Conservation (phyloP, 108 stramenopile species). For the Cyclotella sp. region DNA sequence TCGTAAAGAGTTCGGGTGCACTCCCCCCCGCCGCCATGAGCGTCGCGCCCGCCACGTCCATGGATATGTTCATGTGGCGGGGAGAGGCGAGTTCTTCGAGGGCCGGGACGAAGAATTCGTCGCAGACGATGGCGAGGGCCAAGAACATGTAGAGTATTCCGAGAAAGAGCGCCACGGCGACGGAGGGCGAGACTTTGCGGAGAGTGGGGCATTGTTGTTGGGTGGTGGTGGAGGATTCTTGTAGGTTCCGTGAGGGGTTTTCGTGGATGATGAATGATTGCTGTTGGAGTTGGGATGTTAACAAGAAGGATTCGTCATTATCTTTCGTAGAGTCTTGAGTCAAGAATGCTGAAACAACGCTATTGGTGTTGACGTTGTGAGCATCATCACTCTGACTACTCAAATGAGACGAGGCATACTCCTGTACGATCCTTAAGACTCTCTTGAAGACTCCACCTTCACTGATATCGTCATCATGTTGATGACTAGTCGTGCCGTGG, state of each 20-base stretch:
- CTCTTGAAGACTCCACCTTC: too few relatives aligned
- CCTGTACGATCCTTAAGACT: too few relatives aligned
- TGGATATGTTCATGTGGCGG: conserved; percentile 61
- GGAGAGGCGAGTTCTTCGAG: conserved; percentile 76
- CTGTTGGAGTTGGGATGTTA: too few relatives aligned
- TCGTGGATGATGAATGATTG: background rate
- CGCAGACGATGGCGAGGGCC: conserved; percentile 84
- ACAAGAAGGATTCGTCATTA: too few relatives aligned
- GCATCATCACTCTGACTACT: background rate
- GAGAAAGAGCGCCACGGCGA: conserved; percentile 50
- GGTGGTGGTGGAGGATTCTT: background rate
- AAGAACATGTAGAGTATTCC: conserved; percentile 86
- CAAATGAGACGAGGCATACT: too few relatives aligned
- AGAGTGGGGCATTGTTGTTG: background rate
- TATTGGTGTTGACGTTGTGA: background rate
- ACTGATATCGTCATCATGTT: too few relatives aligned
- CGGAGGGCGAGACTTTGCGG: conserved; percentile 21
- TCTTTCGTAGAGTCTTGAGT: too few relatives aligned
- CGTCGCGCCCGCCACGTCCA: conserved; percentile 89
- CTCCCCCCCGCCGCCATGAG: conserved; percentile 83
- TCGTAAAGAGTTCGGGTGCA: conserved; percentile 85
- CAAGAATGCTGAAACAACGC: too few relatives aligned
- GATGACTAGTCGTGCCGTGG: conserved; percentile 1
- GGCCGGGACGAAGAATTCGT: conserved; percentile 89
- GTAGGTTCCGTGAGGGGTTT: background rate